phyloP scores from a whole-genome alignment of 1,139 yeast species.

The Lodderomyces theae region DNA sequence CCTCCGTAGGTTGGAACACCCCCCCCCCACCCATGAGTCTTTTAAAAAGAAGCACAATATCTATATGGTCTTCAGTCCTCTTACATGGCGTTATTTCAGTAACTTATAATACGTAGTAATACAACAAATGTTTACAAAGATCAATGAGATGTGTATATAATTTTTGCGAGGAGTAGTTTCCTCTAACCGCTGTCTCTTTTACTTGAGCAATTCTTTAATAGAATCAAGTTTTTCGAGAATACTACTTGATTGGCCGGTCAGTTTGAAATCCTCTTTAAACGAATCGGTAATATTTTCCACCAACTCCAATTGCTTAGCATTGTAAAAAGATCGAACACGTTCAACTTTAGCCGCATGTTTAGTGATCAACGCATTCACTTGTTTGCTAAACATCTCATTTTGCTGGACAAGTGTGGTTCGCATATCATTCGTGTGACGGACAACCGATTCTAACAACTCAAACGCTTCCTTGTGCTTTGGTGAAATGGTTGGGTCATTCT shows the following conservation, averaged over 20 bases:
- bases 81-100: background rate
- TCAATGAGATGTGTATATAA: no score
- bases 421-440: constrained; percentile 15
- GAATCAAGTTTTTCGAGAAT: constrained; percentile 8
- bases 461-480: constrained; percentile 5
- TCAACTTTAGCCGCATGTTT: constrained; percentile 14
- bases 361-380: constrained; percentile 15
- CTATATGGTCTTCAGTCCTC: no score
- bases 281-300: constrained; percentile 16
- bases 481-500: background rate
- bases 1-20: no score
- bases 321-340: constrained; percentile 15
- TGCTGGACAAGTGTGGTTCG: constrained; percentile 14
- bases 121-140: background rate
- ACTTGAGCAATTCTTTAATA: constrained; percentile 4
- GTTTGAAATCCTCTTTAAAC: constrained; percentile 8
- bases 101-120: constrained; percentile 1
- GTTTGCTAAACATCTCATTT: constrained; percentile 14
- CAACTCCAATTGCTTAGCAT: constrained; percentile 17
- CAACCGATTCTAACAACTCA: constrained; percentile 15
- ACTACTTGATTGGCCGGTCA: constrained; percentile 3
- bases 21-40: background rate
- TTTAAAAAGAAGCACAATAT: no score
- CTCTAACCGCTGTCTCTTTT: background rate
- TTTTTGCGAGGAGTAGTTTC: background rate